Evolutionary conservation across 2,329 filamentous ascomycete species (phyloP).

Genomic region (Zasmidium angulare): DNA sequence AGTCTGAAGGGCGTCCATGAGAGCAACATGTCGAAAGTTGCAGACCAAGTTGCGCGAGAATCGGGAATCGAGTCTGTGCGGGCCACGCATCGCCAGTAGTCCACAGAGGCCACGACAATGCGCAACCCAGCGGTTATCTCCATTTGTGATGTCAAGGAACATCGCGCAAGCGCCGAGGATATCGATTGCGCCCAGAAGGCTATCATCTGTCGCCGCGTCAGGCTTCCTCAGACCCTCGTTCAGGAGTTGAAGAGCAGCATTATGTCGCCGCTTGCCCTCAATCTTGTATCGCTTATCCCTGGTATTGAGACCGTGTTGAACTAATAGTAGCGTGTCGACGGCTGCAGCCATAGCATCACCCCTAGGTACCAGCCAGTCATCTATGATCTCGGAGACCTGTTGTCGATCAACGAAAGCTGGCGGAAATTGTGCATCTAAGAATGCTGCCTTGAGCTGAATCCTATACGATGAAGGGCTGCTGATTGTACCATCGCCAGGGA

Average conservation of each 20-base stretch:
- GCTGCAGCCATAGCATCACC: neutral
- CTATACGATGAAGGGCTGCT: neutral
- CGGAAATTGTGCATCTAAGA: neutral
- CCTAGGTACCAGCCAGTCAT: neutral
- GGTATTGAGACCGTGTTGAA: neutral
- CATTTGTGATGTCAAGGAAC: neutral
- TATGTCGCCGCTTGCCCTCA: neutral
- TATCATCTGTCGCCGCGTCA: neutral
- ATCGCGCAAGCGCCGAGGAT: neutral
- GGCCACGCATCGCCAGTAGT: neutral
- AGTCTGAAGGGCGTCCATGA: neutral
- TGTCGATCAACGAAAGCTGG: neutral
- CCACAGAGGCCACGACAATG: neutral
- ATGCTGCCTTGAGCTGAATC: neutral
- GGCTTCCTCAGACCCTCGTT: neutral
- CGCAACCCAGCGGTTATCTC: neutral
- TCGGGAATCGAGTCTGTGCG: neutral
- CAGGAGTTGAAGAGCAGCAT: neutral
- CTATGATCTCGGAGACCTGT: neutral
- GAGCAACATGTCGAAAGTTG: neutral
- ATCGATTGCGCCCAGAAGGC: neutral
- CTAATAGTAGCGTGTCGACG: neutral
- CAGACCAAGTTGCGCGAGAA: neutral
- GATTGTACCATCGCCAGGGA: neutral
- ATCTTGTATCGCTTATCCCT: neutral